A percentile compares a stretch with the other conserved stretches of the same genome.
phyloP scores from a whole-genome alignment of 2,329 filamentous ascomycete species.

The Davidsoniella virescens region DNA sequence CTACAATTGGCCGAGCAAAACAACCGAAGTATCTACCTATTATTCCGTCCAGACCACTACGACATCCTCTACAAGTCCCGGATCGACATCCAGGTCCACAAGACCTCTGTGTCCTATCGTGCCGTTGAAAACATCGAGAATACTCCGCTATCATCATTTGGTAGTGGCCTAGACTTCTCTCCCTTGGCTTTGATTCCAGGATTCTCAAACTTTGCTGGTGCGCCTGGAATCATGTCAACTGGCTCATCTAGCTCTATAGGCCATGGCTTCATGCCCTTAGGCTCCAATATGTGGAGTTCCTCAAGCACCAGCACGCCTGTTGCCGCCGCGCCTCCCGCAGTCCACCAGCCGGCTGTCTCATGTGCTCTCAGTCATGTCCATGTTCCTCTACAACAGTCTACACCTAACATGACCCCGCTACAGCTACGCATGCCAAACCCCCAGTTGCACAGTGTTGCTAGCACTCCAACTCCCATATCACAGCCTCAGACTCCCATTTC shows the following conservation, averaged over 20 bases:
- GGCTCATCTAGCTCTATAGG: slow-evolving; percentile 15
- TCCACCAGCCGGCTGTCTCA: not conserved
- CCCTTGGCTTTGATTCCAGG: slow-evolving; percentile 32
- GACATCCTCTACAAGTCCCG: slow-evolving; percentile 68
- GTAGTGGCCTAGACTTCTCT: slow-evolving; percentile 25
- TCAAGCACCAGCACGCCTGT: not conserved
- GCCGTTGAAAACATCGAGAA: slow-evolving; percentile 27
- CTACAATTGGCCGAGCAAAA: slow-evolving; percentile 26
- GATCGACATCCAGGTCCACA: slow-evolving; percentile 23
- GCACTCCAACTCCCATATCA: not conserved
- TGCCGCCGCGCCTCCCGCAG: too few species aligned
- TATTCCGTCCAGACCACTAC: slow-evolving; percentile 70
- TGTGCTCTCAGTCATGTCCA: not conserved
- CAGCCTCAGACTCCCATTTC: slow-evolving; percentile 2
- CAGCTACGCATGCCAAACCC: not conserved
- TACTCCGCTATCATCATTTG: slow-evolving; percentile 25
- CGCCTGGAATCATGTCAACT: slow-evolving; percentile 8
- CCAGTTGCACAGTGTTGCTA: not conserved
- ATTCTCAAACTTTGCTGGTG: slow-evolving; percentile 21
- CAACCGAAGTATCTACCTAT: slow-evolving; percentile 38
- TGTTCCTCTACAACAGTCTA: not conserved
- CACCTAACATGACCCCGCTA: not conserved
- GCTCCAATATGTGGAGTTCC: not conserved
- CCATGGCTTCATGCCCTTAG: slow-evolving; percentile 19
- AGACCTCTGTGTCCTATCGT: slow-evolving; percentile 37